Conservation (phyloP, 768 basidiomycete species). For the Butyriboletus loyo region DNA sequence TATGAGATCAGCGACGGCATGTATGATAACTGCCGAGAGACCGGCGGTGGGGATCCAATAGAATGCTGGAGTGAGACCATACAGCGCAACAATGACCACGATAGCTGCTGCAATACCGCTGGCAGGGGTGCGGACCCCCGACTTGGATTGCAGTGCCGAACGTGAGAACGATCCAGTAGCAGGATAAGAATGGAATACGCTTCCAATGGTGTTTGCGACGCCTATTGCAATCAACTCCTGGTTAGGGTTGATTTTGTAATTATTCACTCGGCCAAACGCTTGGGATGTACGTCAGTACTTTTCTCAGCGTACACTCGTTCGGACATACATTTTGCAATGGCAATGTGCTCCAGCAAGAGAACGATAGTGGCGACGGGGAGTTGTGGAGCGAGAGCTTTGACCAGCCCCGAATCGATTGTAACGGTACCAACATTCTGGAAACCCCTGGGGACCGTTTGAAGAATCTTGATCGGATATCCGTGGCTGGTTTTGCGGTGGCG, state of each 20-base stretch:
- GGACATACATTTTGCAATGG: slow-evolving; percentile 85
- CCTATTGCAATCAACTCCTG: slow-evolving; percentile 97
- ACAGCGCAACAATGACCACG: slow-evolving; percentile 90
- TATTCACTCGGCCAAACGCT: slow-evolving; percentile 94
- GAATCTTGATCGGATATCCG: slow-evolving; percentile 82
- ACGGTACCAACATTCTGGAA: slow-evolving; percentile 58
- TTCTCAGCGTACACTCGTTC: not conserved
- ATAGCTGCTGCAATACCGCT: slow-evolving; percentile 84
- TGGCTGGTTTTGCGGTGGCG: slow-evolving; percentile 53
- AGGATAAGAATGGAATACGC: slow-evolving; percentile 88
- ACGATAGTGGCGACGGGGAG: slow-evolving; percentile 86
- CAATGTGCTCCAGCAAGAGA: slow-evolving; percentile 91
- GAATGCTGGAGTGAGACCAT: slow-evolving; percentile 91
- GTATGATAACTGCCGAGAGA: slow-evolving; percentile 93
- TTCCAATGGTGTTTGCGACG: slow-evolving; percentile 91
- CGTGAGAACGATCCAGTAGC: slow-evolving; percentile 98
- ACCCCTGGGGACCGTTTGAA: slow-evolving; percentile 82
- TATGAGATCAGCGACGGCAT: slow-evolving; percentile 86
- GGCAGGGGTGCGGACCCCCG: slow-evolving; percentile 93
- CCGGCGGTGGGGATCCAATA: slow-evolving; percentile 82
- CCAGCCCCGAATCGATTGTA: slow-evolving; percentile 45
- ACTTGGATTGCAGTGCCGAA: slow-evolving; percentile 94
- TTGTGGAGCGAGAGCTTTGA: slow-evolving; percentile 68
- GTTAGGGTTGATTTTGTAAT: slow-evolving; percentile 91
- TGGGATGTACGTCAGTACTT: slow-evolving; percentile 11